These are phyloP conservation scores for Solanum pimpinellifolium DNA, from an alignment of 257 asterid species.

Conservation along the genomic window DNA sequence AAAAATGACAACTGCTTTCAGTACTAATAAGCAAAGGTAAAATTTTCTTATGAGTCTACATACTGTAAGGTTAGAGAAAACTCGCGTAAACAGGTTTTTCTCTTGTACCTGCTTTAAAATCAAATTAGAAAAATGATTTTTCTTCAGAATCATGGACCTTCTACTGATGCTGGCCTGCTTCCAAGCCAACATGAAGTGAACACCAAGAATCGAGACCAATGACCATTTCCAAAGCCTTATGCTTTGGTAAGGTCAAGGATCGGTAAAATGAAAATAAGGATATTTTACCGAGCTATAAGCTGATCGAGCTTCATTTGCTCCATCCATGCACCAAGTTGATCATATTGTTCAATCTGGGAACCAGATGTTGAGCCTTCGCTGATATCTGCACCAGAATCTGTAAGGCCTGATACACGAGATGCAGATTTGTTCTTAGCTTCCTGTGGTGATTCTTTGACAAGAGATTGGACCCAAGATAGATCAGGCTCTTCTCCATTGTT, in stretches of 20 bases:
- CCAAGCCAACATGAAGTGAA: conserved; percentile 19
- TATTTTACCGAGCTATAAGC: conserved; percentile 42
- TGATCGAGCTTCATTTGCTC: conserved; percentile 79
- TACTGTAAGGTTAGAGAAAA: conserved; percentile 18
- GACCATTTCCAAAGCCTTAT: conserved; percentile 10
- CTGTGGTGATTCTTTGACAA: conserved; percentile 71
- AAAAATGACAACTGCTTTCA: background rate
- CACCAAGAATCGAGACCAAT: conserved; percentile 13
- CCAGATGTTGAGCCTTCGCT: conserved; percentile 18
- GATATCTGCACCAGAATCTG: conserved; percentile 19
- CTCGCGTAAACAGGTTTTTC: conserved; percentile 28
- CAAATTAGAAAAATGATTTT: conserved; percentile 11
- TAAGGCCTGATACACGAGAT: conserved; percentile 8
- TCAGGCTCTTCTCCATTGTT: conserved; percentile 70
- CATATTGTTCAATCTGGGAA: conserved; percentile 29
- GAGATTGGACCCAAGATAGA: conserved; percentile 84
- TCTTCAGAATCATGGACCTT: conserved; percentile 15
- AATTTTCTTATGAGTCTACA: conserved; percentile 5
- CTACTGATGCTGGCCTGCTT: conserved; percentile 17
- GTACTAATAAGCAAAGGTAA: background rate
- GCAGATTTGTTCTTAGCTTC: conserved; percentile 34
- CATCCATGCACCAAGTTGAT: conserved; percentile 56
- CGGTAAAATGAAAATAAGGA: background rate
- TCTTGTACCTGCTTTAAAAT: conserved; percentile 25
- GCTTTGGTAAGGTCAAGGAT: conserved; percentile 11